These are phyloP conservation scores for Jaenimonas drosophilae DNA, from an alignment of 208 protist species.

Conservation along the genomic window DNA sequence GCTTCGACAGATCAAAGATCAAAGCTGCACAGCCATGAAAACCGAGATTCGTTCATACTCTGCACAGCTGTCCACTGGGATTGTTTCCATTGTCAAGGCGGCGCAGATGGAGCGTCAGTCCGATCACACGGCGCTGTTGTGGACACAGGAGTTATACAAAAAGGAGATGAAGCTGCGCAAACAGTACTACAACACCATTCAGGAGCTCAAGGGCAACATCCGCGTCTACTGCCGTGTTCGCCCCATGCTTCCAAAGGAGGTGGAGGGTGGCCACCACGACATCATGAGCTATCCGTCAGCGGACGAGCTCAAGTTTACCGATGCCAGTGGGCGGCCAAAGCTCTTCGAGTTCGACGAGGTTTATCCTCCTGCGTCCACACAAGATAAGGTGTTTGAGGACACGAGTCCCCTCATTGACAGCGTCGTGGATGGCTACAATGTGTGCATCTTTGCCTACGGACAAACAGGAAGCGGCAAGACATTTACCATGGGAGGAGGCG, in stretches of 20 bases:
- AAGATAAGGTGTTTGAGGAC: slow-evolving; percentile 87
- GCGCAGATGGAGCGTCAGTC: slow-evolving; percentile 49
- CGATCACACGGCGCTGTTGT: slow-evolving; percentile 72
- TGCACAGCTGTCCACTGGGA: slow-evolving; percentile 52
- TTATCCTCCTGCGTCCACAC: slow-evolving; percentile 61
- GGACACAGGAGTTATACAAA: slow-evolving; percentile 87
- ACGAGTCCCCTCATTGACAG: slow-evolving; percentile 89
- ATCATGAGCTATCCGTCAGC: slow-evolving; percentile 70
- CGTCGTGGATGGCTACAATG: slow-evolving; percentile 91
- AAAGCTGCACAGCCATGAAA: slow-evolving; percentile 44
- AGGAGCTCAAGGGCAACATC: slow-evolving; percentile 92
- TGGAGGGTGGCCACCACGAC: slow-evolving; percentile 54
- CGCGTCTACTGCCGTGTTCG: slow-evolving; percentile 92
- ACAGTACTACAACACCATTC: slow-evolving; percentile 90
- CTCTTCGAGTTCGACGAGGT: slow-evolving; percentile 91
- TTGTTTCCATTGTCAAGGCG: slow-evolving; percentile 68
- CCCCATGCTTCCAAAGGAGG: slow-evolving; percentile 77
- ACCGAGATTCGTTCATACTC: slow-evolving; percentile 58
- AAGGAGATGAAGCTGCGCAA: slow-evolving; percentile 88
- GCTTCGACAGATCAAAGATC: slow-evolving; percentile 60
- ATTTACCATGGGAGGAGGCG: slow-evolving; percentile 81
- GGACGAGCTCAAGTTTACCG: slow-evolving; percentile 76
- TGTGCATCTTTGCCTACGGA: slow-evolving; percentile 92
- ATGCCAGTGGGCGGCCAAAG: slow-evolving; percentile 66
- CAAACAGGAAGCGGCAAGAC: slow-evolving; percentile 91